These are phyloP conservation scores for Scleroderma citrinum DNA, from an alignment of 768 basidiomycete species.

Conservation along the genomic window DNA sequence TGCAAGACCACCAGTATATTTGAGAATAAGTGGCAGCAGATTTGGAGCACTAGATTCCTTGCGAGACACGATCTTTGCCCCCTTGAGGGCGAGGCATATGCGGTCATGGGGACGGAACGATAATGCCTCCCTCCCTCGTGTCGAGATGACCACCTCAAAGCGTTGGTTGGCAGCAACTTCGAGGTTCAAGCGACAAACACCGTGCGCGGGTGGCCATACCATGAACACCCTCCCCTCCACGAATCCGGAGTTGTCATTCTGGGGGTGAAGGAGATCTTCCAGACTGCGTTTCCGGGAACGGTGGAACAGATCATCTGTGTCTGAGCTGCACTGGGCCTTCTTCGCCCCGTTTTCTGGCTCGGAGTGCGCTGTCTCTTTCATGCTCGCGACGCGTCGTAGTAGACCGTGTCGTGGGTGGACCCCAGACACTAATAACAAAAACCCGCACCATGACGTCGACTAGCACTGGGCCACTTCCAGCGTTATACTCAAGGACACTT, in stretches of 20 bases:
- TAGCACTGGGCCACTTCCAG: slow-evolving; percentile 27
- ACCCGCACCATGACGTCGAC: background rate
- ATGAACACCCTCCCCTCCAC: slow-evolving; percentile 39
- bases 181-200: slow-evolving; percentile 27
- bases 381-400: background rate
- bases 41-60: slow-evolving; percentile 21
- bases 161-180: slow-evolving; percentile 20
- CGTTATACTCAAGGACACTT: slow-evolving; percentile 38
- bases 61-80: slow-evolving; percentile 30
- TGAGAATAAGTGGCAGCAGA: slow-evolving; percentile 36
- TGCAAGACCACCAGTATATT: slow-evolving; percentile 38
- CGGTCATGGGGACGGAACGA: slow-evolving; percentile 37
- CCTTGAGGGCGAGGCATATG: slow-evolving; percentile 44
- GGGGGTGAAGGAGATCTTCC: slow-evolving; percentile 24
- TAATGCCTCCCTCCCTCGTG: slow-evolving; percentile 30
- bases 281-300: slow-evolving; percentile 23
- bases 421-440: background rate
- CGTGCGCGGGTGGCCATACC: slow-evolving; percentile 35
- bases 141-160: slow-evolving; percentile 35
- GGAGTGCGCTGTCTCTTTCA: slow-evolving; percentile 2
- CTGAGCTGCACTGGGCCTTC: slow-evolving; percentile 1
- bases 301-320: slow-evolving; percentile 14
- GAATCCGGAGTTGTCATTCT: slow-evolving; percentile 32
- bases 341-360: slow-evolving; percentile 1
- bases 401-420: background rate